phyloP scores from a whole-genome alignment of 306 rosid species.

The Alnus rubra region DNA sequence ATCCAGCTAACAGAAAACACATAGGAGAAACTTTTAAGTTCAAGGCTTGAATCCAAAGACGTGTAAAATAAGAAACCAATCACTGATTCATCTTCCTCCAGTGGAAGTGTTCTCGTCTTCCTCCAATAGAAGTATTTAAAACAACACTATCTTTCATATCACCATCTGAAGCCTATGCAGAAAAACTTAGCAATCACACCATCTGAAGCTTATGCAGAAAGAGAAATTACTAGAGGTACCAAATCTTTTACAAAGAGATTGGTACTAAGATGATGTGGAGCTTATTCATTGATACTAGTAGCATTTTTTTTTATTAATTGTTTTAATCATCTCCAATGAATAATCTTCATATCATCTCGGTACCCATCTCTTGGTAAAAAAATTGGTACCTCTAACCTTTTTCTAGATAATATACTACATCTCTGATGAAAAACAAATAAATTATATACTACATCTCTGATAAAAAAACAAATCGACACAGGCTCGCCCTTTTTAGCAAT shows the following conservation, averaged over 20 bases:
- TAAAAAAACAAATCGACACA: background rate
- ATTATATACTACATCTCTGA: background rate
- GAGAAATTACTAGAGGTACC: no score
- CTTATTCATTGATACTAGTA: no score
- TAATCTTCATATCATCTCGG: no score
- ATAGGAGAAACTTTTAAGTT: background rate
- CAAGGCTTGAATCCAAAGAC: background rate
- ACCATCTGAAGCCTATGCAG: background rate
- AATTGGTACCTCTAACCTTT: no score
- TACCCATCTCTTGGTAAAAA: no score
- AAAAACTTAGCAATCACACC: background rate
- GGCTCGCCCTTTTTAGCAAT: background rate
- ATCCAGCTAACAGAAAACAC: background rate
- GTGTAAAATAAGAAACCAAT: background rate
- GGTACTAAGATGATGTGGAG: no score
- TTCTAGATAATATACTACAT: background rate
- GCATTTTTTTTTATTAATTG: no score
- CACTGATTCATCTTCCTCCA: background rate
- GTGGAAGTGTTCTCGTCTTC: background rate
- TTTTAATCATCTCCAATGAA: no score
- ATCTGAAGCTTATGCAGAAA: background rate
- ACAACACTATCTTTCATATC: background rate
- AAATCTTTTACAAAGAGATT: no score
- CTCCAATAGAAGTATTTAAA: background rate
- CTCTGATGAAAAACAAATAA: conserved; percentile 3